A percentile compares a stretch with the other conserved stretches of the same genome.
Evolutionary conservation across 1,284 basidiomycete species (phyloP).

Genomic region (Paramarasmius palmivorus): DNA sequence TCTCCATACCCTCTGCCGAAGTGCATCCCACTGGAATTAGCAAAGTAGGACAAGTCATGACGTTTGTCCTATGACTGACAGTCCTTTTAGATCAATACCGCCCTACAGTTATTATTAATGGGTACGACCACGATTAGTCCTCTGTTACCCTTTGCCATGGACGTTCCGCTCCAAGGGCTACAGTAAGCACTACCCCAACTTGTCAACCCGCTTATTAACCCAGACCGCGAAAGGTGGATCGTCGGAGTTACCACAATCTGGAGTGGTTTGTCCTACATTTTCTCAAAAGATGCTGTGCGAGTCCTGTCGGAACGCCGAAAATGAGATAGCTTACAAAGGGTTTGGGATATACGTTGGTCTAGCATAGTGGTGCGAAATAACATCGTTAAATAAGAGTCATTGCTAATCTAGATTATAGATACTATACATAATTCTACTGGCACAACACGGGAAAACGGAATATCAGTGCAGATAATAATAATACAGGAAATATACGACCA

Average conservation of each 20-base stretch:
- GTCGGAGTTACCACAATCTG: constrained; percentile 90
- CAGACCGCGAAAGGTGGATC: constrained; percentile 58
- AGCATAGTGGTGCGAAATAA: too few species aligned
- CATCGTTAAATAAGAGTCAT: too few species aligned
- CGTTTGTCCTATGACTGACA: not conserved
- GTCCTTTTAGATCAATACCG: constrained; percentile 81
- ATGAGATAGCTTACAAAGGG: constrained; percentile 11
- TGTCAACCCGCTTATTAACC: not conserved
- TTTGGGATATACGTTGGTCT: too few species aligned
- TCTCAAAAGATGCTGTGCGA: constrained; percentile 70
- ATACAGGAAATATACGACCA: constrained; percentile 9
- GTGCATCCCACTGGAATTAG: constrained; percentile 89
- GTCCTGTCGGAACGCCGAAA: constrained; percentile 43
- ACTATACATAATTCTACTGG: constrained; percentile 18
- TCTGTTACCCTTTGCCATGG: constrained; percentile 66
- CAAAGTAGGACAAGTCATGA: constrained; percentile 58
- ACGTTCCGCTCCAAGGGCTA: constrained; percentile 50
- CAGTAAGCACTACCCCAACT: constrained; percentile 33
- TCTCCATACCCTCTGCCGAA: constrained; percentile 91
- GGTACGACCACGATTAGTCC: constrained; percentile 86
- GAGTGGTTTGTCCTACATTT: constrained; percentile 90
- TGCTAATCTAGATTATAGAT: constrained; percentile 3
- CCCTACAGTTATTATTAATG: constrained; percentile 89
- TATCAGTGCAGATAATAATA: constrained; percentile 18
- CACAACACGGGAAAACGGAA: constrained; percentile 9